Base-by-base conservation (phyloP, 345 rosid genomes). In the Citrus reticulata region DNA sequence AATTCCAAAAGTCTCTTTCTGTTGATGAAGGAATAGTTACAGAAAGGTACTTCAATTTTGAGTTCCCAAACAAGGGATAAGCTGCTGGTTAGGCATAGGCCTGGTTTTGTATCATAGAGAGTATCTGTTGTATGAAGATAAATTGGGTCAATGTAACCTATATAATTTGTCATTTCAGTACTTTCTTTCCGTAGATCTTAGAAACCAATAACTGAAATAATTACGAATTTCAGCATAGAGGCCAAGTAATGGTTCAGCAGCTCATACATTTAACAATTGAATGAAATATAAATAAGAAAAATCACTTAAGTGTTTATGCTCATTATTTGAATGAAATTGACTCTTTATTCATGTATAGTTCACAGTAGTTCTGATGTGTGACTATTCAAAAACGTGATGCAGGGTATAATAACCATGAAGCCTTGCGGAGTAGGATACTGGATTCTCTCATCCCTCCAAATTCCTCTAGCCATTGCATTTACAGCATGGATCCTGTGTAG, bases 391-490 rank as follows among this genome's bases (percentile, higher is more conserved):
- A 63, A 54, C 3, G 1, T 65, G 58, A 13, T 79, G 60, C 91
- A 92, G 97, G 91, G 94, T 72, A 82, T 92, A n/a, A 86, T 86
- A 78, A 64, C 87, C 29, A 73, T 87, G 27, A 73, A 92, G 87
- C 87, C 92, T 2, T 91, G 98, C 79, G 98, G 98, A 76, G 70
- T 81, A 5, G 83, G 79, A 24, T 95, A 91, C 54, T 93, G 98
- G 97, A 66, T 85, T 22, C 51, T 93, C 49, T 91, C 98, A 34
- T 83, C 92, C 6, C 70, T 90, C 35, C 97, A 95, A 84, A 84
- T 93, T 80, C 98, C 97, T 58, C 92, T 92, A 14, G 93, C 98
- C 67, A 78, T 93, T 70, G 80, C 80, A 70, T 93, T 88, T 79
- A 93, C 98, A 9, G 79, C 84, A 5, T 91, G 95, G 93, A 92